phyloP scores from a whole-genome alignment of 345 rosid genomes.

The Capsella bursapastoris region DNA sequence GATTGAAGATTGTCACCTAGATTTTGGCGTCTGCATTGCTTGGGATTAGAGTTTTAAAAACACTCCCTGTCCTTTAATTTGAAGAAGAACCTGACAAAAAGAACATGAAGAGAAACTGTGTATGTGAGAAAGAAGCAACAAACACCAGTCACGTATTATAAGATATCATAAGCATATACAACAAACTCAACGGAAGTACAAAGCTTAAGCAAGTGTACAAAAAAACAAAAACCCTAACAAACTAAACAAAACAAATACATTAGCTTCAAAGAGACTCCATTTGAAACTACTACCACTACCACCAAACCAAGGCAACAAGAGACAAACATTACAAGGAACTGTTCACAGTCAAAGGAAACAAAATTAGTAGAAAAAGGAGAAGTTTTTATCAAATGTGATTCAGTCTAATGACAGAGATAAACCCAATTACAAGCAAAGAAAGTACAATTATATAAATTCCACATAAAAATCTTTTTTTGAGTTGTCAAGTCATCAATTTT shows the following conservation, averaged over 20 bases:
- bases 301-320: slow-evolving; percentile 66
- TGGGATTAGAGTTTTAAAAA: slow-evolving; percentile 38
- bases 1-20: slow-evolving; percentile 55
- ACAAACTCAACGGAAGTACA: slow-evolving; percentile 48
- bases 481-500: slow-evolving; percentile 40
- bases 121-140: slow-evolving; percentile 48
- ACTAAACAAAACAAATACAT: slow-evolving; percentile 55
- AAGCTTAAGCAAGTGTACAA: slow-evolving; percentile 47
- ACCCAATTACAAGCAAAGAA: slow-evolving; percentile 45
- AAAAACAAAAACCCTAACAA: slow-evolving; percentile 44
- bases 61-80: slow-evolving; percentile 26
- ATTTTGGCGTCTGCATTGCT: slow-evolving; percentile 88
- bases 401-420: slow-evolving; percentile 35
- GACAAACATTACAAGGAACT: slow-evolving; percentile 25
- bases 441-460: slow-evolving; percentile 26
- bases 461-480: slow-evolving; percentile 18
- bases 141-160: slow-evolving; percentile 35
- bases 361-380: slow-evolving; percentile 12
- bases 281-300: slow-evolving; percentile 82
- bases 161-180: slow-evolving; percentile 47
- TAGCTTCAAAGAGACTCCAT: slow-evolving; percentile 92
- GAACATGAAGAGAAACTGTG: slow-evolving; percentile 49
- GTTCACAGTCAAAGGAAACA: slow-evolving; percentile 29
- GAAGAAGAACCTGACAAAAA: slow-evolving; percentile 59
- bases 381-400: slow-evolving; percentile 38